phyloP scores from a whole-genome alignment of 805 yeast species.

The Candida parachauliodes region DNA sequence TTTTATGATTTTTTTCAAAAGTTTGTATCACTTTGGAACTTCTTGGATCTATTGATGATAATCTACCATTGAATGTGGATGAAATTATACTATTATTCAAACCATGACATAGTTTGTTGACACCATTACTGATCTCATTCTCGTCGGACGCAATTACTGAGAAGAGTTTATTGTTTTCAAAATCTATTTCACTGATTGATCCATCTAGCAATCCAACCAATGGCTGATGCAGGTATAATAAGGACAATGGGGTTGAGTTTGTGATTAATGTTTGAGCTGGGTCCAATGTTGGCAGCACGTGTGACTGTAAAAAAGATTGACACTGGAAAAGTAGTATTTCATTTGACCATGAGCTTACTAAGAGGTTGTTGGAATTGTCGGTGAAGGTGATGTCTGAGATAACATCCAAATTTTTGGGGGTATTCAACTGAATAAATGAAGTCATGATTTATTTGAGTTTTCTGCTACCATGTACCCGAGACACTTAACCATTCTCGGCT shows the following conservation, averaged over 20 bases:
- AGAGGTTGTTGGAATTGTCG: slow-evolving; percentile 30
- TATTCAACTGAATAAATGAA: slow-evolving; percentile 15
- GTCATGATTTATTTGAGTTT: too few relatives aligned
- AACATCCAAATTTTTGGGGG: slow-evolving; percentile 33
- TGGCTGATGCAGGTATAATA: slow-evolving; percentile 17
- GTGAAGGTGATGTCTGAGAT: slow-evolving; percentile 42
- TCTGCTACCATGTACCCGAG: too few relatives aligned
- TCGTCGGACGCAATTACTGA: slow-evolving; percentile 13
- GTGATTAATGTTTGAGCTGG: slow-evolving; percentile 3
- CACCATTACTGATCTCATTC: slow-evolving; percentile 22
- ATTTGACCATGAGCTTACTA: slow-evolving; percentile 60
- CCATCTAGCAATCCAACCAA: slow-evolving; percentile 56
- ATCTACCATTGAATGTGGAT: slow-evolving; percentile 60
- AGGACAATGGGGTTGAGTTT: slow-evolving; percentile 10
- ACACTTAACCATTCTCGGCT: too few relatives aligned
- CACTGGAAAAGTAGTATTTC: slow-evolving; percentile 41
- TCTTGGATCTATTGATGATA: slow-evolving; percentile 47
- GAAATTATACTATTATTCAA: slow-evolving; percentile 37
- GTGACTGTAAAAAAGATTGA: slow-evolving; percentile 5
- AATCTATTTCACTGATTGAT: slow-evolving; percentile 47
- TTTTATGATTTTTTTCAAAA: slow-evolving; percentile 32
- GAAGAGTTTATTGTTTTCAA: slow-evolving; percentile 33
- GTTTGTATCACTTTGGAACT: slow-evolving; percentile 1
- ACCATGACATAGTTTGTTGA: slow-evolving; percentile 29
- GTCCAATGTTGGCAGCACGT: slow-evolving; percentile 7